These are phyloP conservation scores for Rhodotorula sp. DNA, from an alignment of 1,284 basidiomycete genomes.

Conservation along the genomic window DNA sequence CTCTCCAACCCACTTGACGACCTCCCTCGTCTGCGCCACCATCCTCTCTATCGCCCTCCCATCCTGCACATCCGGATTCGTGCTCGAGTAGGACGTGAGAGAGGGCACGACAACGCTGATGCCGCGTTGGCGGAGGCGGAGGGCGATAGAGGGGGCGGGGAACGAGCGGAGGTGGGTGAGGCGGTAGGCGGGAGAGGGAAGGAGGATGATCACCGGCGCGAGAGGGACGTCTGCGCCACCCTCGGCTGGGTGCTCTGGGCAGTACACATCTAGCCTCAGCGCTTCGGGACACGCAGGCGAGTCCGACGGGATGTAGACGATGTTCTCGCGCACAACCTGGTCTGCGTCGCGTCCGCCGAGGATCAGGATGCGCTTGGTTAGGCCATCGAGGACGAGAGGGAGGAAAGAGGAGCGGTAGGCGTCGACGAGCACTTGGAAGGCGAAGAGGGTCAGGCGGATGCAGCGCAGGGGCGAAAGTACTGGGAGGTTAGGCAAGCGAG, in stretches of 20 bases:
- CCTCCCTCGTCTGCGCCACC: slow-evolving; percentile 46
- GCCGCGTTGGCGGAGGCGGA: slow-evolving; percentile 47
- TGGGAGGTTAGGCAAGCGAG: slow-evolving; percentile 28
- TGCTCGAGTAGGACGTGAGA: slow-evolving; percentile 27
- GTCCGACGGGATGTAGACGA: slow-evolving; percentile 38
- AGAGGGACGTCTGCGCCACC: not conserved
- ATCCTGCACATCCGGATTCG: not conserved
- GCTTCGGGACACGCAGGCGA: not conserved
- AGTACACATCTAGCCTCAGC: slow-evolving; percentile 45
- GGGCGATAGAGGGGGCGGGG: slow-evolving; percentile 46
- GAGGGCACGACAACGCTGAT: slow-evolving; percentile 50
- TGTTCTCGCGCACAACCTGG: slow-evolving; percentile 45
- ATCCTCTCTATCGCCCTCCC: slow-evolving; percentile 8
- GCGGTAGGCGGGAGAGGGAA: slow-evolving; percentile 31
- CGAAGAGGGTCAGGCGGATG: slow-evolving; percentile 44
- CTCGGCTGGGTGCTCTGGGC: not conserved
- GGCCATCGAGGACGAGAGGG: slow-evolving; percentile 44
- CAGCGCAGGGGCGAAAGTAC: slow-evolving; percentile 38
- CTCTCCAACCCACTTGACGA: slow-evolving; percentile 48
- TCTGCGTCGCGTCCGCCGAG: slow-evolving; percentile 45
- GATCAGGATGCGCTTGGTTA: slow-evolving; percentile 45
- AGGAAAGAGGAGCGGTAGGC: slow-evolving; percentile 41
- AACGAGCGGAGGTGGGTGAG: not conserved
- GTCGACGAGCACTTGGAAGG: slow-evolving; percentile 42
- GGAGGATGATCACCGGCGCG: slow-evolving; percentile 48